Percentiles rank a stretch among this genome's conserved stretches.
These are phyloP conservation scores for Rhodotorula glutinis DNA, from an alignment of 1,284 basidiomycete species.

Conservation along the genomic window DNA sequence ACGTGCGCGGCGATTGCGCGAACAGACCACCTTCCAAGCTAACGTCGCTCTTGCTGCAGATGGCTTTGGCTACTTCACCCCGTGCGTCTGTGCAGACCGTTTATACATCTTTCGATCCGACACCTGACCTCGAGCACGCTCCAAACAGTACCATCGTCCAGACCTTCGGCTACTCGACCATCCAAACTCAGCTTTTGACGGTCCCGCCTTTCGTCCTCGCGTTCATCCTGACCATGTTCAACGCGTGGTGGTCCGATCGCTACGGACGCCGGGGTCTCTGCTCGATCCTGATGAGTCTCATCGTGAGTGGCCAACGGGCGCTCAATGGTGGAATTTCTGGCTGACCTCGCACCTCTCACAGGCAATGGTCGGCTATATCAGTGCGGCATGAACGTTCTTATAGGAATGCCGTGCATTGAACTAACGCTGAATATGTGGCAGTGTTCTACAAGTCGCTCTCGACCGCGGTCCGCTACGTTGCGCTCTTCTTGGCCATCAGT, in stretches of 20 bases:
- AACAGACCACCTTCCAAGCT: neutral
- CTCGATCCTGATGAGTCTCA: slow-evolving; percentile 31
- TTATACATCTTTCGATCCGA: neutral
- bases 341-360: neutral
- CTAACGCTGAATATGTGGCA: neutral
- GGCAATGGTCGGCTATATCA: slow-evolving; percentile 45
- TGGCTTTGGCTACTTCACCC: slow-evolving; percentile 31
- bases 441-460: slow-evolving; percentile 34
- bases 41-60: neutral
- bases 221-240: slow-evolving; percentile 36
- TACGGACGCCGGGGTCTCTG: slow-evolving; percentile 35
- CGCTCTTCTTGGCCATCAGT: slow-evolving; percentile 48
- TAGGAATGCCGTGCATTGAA: too few relatives aligned
- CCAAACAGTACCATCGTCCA: slow-evolving; percentile 15
- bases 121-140: neutral
- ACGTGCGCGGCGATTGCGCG: neutral
- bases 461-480: slow-evolving; percentile 42
- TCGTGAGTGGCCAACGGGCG: neutral
- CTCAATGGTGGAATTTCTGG: neutral
- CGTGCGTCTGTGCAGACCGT: slow-evolving; percentile 4
- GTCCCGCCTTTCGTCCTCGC: slow-evolving; percentile 39
- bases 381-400: neutral
- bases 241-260: slow-evolving; percentile 40
- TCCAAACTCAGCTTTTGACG: slow-evolving; percentile 33
- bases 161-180: slow-evolving; percentile 31